Evolutionary conservation across 1,284 basidiomycete species (phyloP).

Genomic region (Pterulicium gracile): DNA sequence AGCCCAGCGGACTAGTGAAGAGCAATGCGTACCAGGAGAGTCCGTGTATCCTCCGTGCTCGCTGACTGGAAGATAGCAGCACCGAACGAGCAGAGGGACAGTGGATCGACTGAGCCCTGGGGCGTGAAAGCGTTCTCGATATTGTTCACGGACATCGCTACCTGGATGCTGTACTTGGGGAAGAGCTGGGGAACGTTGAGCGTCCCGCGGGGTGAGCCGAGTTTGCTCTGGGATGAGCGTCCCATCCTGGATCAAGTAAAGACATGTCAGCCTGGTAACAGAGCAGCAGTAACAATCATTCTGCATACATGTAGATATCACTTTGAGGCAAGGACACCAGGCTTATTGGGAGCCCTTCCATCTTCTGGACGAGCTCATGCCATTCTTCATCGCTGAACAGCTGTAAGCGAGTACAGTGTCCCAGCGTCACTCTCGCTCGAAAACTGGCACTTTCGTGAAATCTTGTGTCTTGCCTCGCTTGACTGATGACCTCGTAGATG

Average conservation of each 20-base stretch:
- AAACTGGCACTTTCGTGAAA: constrained; percentile 10
- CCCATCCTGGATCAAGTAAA: background rate
- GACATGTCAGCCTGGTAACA: background rate
- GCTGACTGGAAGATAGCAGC: constrained; percentile 49
- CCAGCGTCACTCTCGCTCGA: constrained; percentile 34
- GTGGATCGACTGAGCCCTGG: constrained; percentile 49
- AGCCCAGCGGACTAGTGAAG: constrained; percentile 4
- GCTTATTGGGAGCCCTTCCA: constrained; percentile 32
- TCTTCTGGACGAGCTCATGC: constrained; percentile 23
- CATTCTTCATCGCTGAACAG: constrained; percentile 38
- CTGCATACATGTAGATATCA: constrained; percentile 59
- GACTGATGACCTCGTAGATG: constrained; percentile 39
- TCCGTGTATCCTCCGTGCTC: constrained; percentile 31
- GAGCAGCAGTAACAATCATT: background rate
- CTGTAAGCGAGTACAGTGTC: constrained; percentile 49
- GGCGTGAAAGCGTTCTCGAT: constrained; percentile 59
- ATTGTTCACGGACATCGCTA: constrained; percentile 53
- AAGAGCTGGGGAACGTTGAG: constrained; percentile 38
- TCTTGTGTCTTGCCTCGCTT: constrained; percentile 16
- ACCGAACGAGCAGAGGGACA: constrained; percentile 47
- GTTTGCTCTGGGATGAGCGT: constrained; percentile 16
- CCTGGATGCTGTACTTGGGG: constrained; percentile 31
- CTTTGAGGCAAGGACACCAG: constrained; percentile 51
- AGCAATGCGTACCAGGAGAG: constrained; percentile 33
- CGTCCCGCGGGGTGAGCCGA: constrained; percentile 37